A percentile compares a stretch with the other conserved stretches of the same genome.
Evolutionary conservation across 192 early-diverging fungal species (phyloP).

Genomic region (Lunasporangiospora selenospora): DNA sequence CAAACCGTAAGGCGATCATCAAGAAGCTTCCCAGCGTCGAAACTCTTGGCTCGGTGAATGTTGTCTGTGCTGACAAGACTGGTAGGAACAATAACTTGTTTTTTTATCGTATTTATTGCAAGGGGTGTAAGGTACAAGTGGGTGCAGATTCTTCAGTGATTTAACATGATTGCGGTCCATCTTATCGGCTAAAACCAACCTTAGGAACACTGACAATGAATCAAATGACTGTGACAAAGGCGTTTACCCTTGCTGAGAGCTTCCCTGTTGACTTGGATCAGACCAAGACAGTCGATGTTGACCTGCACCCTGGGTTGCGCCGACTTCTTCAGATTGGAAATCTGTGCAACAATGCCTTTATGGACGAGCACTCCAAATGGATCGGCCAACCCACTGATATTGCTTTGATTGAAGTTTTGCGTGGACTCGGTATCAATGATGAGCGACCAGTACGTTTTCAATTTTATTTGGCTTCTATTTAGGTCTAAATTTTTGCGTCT

Average conservation of each 20-base stretch:
- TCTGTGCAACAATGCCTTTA: conserved; percentile 89
- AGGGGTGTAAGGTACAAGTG: too few species aligned
- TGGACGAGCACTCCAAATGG: conserved; percentile 74
- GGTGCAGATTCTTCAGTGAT: too few species aligned
- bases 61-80: conserved; percentile 98
- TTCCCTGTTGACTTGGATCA: conserved; percentile 59
- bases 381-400: conserved; percentile 96
- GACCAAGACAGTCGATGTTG: conserved; percentile 31
- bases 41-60: conserved; percentile 92
- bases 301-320: conserved; percentile 37
- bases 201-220: conserved; percentile 91
- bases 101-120: too few species aligned
- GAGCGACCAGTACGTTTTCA: conserved; percentile 68
- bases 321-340: conserved; percentile 69
- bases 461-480: background rate
- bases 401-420: conserved; percentile 80
- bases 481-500: background rate
- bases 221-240: conserved; percentile 90
- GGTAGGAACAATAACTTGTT: conserved; percentile 47
- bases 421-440: conserved; percentile 68
- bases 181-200: too few species aligned
- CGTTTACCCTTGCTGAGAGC: conserved; percentile 70
- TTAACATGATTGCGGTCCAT: too few species aligned
- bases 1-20: conserved; percentile 89
- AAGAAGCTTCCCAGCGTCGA: conserved; percentile 97